Conservation (phyloP, 164 flowering plant species). For the Malania oleifera region DNA sequence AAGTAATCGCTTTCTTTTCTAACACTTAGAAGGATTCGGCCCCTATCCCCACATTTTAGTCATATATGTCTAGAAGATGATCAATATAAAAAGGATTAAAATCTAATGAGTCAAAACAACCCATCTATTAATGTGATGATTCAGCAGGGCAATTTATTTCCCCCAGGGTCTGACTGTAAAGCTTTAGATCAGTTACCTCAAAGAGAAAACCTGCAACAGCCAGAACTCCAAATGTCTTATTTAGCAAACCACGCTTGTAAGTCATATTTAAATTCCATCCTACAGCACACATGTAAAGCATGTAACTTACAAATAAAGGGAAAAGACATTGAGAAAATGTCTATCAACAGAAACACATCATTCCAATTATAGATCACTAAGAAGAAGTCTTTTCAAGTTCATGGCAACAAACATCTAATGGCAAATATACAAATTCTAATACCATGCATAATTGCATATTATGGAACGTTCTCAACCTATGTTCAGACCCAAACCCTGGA, state of each 20-base stretch:
- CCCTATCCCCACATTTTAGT: too few relatives aligned
- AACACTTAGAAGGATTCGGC: too few relatives aligned
- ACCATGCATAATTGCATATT: background rate
- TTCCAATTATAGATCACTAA: too few relatives aligned
- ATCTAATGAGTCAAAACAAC: background rate
- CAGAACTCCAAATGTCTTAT: conserved; percentile 49
- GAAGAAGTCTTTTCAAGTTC: too few relatives aligned
- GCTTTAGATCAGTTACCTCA: conserved; percentile 55
- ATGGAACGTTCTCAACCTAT: too few relatives aligned
- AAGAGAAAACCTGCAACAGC: conserved; percentile 51
- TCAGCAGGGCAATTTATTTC: conserved; percentile 2
- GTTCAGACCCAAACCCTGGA: background rate
- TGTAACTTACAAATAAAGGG: conserved; percentile 19
- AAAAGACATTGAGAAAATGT: background rate
- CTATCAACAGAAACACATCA: too few relatives aligned
- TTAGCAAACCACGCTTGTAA: conserved; percentile 43
- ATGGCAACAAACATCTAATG: background rate
- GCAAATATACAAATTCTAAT: background rate
- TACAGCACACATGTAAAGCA: conserved; percentile 46
- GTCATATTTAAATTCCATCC: conserved; percentile 47
- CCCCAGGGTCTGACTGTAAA: conserved; percentile 30
- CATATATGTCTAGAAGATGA: background rate
- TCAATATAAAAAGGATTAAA: background rate
- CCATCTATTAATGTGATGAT: background rate
- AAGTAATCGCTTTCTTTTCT: too few relatives aligned